Conservation (phyloP, 164 flowering plant genomes). For the Nymphaea thermarum region DNA sequence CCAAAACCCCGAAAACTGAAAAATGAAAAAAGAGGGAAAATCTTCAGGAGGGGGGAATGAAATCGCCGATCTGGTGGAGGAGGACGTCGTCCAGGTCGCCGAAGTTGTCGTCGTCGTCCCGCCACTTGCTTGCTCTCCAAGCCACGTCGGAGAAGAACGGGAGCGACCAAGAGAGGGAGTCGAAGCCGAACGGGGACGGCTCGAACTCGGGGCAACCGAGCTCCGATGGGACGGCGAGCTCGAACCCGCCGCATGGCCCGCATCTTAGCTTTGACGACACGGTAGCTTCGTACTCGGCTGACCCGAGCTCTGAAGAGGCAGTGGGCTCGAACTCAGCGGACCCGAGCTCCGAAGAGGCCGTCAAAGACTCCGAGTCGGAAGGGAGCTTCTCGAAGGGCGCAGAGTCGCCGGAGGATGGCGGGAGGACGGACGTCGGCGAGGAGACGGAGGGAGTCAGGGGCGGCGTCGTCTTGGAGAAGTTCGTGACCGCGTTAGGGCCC, state of each 20-base stretch:
- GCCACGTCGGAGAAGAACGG: conserved; percentile 12
- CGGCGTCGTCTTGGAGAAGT: conserved; percentile 9
- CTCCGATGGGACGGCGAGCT: too few species aligned
- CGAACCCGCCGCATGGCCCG: too few species aligned
- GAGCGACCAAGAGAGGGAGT: conserved; percentile 7
- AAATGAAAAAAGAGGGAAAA: background rate
- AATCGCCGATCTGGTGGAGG: conserved; percentile 15
- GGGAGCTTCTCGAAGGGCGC: background rate
- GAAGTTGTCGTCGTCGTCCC: conserved; percentile 18
- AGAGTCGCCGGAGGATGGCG: background rate
- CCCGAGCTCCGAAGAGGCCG: background rate
- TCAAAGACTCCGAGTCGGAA: background rate
- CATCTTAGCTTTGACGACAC: too few species aligned
- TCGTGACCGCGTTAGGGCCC: conserved; percentile 54
- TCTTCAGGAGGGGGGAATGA: conserved; percentile 4
- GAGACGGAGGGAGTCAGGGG: conserved; percentile 4
- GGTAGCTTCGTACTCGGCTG: too few species aligned
- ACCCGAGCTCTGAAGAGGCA: too few species aligned
- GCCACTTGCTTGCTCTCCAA: conserved; percentile 8
- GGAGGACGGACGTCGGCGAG: conserved; percentile 59
- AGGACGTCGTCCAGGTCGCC: conserved; percentile 21
- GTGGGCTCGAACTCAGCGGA: too few species aligned
- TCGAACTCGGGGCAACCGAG: background rate
- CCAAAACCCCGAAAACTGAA: background rate
- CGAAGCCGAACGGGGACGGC: background rate